Evolutionary conservation across 352 stramenopile species (phyloP).

Genomic region (Pythium dissotocum): DNA sequence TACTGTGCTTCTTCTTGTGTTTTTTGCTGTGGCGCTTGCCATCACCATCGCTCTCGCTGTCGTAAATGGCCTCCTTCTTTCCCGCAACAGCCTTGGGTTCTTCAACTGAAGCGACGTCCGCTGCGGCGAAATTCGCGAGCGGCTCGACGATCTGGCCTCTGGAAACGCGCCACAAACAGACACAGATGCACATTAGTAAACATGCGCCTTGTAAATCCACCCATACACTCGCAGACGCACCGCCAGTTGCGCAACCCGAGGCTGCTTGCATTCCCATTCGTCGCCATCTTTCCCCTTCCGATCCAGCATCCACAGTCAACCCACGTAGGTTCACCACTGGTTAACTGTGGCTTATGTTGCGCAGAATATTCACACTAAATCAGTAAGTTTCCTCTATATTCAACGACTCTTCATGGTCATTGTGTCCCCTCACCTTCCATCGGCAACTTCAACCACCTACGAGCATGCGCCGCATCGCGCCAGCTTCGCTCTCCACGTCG

Average conservation of each 20-base stretch:
- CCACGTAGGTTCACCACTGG: not conserved
- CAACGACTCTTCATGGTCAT: not conserved
- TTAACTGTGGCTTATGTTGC: conserved; percentile 1
- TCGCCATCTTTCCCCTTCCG: not conserved
- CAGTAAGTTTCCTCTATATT: not conserved
- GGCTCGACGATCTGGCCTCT: conserved; percentile 38
- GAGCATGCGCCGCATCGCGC: conserved; percentile 12
- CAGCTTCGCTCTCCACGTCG: conserved; percentile 16
- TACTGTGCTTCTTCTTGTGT: conserved; percentile 37
- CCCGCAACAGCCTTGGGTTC: not conserved
- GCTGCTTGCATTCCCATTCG: conserved; percentile 15
- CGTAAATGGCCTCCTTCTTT: not conserved
- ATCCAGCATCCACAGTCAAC: not conserved
- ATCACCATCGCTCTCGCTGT: not conserved
- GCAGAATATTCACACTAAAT: not conserved
- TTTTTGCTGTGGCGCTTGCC: conserved; percentile 12
- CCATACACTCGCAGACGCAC: conserved; percentile 17
- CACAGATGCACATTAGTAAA: not conserved
- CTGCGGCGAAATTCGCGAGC: conserved; percentile 19
- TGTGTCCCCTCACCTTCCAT: not conserved
- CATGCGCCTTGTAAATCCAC: too few species aligned
- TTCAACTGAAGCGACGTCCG: conserved; percentile 3
- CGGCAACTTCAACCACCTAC: conserved; percentile 8
- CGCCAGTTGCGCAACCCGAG: conserved; percentile 41
- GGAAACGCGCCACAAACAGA: not conserved